Evolutionary conservation across 2,329 filamentous ascomycete genomes (phyloP).

Genomic region (Alternaria alternata): DNA sequence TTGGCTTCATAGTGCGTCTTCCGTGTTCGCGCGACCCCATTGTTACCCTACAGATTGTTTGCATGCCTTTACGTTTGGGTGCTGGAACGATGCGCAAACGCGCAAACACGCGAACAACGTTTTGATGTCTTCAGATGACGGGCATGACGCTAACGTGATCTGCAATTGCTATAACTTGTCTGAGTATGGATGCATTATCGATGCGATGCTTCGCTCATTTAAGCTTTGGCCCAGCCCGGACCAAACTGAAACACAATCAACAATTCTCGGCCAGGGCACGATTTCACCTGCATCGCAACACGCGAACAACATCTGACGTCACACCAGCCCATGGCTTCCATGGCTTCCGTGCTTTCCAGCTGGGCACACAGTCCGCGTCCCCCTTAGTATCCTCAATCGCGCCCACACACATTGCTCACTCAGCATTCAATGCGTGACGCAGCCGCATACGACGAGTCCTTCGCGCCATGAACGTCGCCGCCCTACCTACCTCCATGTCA

Average conservation of each 20-base stretch:
- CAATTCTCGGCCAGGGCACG: not conserved
- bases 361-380: constrained; percentile 12
- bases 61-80: not conserved
- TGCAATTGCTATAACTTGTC: not conserved
- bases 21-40: not conserved
- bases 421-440: constrained; percentile 7
- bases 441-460: constrained; percentile 1
- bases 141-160: not conserved
- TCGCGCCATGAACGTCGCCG: constrained; percentile 9
- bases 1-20: not conserved
- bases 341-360: constrained; percentile 12
- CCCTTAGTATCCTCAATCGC: constrained; percentile 4
- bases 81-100: not conserved
- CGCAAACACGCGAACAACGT: not conserved
- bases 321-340: constrained; percentile 12
- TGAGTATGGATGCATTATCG: not conserved
- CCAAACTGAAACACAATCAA: constrained; percentile 3
- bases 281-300: no score
- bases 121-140: not conserved
- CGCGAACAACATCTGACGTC: constrained; percentile 15
- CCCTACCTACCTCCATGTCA: not conserved
- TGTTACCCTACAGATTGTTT: not conserved
- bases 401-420: constrained; percentile 11
- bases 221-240: constrained; percentile 11
- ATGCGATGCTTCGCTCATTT: constrained; percentile 9